A percentile compares a stretch with the other conserved stretches of the same genome.
These are phyloP conservation scores for Neonectria magnoliae DNA, from an alignment of 2,329 filamentous ascomycete species.

Conservation along the genomic window DNA sequence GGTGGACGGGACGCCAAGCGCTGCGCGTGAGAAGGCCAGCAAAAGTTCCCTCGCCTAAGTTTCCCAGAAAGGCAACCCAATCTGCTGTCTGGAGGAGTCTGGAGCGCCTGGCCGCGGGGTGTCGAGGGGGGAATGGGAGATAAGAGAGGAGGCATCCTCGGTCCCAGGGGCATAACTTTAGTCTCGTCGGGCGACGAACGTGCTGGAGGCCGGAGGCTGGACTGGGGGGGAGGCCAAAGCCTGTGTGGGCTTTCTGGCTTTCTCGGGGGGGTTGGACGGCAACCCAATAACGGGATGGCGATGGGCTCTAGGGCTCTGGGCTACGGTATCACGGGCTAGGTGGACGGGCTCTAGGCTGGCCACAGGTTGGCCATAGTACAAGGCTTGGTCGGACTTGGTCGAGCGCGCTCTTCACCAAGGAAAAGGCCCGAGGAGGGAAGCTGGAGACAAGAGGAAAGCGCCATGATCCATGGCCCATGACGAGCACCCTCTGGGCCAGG, in stretches of 20 bases:
- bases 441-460: conserved; percentile 25
- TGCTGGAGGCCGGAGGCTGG: conserved; percentile 5
- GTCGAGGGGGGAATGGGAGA: conserved; percentile 35
- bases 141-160: conserved; percentile 37
- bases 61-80: conserved; percentile 50
- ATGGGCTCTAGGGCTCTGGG: conserved; percentile 3
- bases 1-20: conserved; percentile 46
- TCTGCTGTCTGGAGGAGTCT: conserved; percentile 43
- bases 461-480: conserved; percentile 34
- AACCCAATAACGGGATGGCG: conserved; percentile 4
- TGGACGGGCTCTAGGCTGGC: background rate
- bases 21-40: conserved; percentile 48
- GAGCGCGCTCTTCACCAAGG: conserved; percentile 20
- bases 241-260: background rate
- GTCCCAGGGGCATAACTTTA: conserved; percentile 19
- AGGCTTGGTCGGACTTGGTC: background rate
- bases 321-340: conserved; percentile 4
- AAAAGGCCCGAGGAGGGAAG: conserved; percentile 42
- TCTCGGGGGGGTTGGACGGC: conserved; percentile 2
- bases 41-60: conserved; percentile 54
- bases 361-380: background rate
- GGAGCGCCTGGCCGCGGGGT: conserved; percentile 37
- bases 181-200: background rate
- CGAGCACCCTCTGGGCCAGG: conserved; percentile 25
- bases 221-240: background rate